A percentile compares a stretch with the other conserved stretches of the same genome.
phyloP scores from a whole-genome alignment of 1,284 basidiomycete genomes.

The Spongispora temasekensis region DNA sequence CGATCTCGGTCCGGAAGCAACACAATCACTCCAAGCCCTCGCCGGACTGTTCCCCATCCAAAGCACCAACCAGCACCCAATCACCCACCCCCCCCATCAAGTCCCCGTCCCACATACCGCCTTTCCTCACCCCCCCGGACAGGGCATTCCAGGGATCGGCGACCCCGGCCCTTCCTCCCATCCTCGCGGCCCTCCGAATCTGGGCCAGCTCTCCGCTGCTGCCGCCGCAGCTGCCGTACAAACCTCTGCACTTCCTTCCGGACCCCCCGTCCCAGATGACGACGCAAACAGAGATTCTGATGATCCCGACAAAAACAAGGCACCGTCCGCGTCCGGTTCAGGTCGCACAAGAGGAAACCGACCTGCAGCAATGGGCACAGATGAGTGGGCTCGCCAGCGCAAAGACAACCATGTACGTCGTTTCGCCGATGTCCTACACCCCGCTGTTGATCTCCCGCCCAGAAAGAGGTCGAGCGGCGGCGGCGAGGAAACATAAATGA shows the following conservation, averaged over 20 bases:
- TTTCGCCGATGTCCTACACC: neutral
- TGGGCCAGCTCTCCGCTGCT: constrained; percentile 56
- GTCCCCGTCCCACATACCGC: constrained; percentile 23
- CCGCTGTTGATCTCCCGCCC: constrained; percentile 9
- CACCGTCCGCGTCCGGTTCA: constrained; percentile 23
- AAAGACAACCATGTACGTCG: constrained; percentile 81
- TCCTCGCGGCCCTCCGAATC: constrained; percentile 66
- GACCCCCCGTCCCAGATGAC: constrained; percentile 37
- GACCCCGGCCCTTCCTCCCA: constrained; percentile 76
- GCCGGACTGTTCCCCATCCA: constrained; percentile 32
- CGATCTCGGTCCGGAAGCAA: constrained; percentile 32
- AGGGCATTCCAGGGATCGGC: constrained; percentile 38
- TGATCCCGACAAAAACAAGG: constrained; percentile 28
- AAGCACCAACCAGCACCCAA: constrained; percentile 22
- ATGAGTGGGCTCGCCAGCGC: constrained; percentile 80
- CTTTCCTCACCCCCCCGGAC: constrained; percentile 16
- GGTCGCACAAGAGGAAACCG: constrained; percentile 49
- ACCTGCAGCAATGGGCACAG: constrained; percentile 61
- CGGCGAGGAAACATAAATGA: constrained; percentile 95
- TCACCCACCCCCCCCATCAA: constrained; percentile 23
- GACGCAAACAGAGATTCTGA: constrained; percentile 42
- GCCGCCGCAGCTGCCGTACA: constrained; percentile 43
- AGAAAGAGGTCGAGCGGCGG: constrained; percentile 98
- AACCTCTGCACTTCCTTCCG: constrained; percentile 38
- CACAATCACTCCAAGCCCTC: constrained; percentile 33